A percentile compares a stretch with the other conserved stretches of the same genome.
Conservation (phyloP, 2,329 filamentous ascomycete species). For the Pleoardoris graminearum region DNA sequence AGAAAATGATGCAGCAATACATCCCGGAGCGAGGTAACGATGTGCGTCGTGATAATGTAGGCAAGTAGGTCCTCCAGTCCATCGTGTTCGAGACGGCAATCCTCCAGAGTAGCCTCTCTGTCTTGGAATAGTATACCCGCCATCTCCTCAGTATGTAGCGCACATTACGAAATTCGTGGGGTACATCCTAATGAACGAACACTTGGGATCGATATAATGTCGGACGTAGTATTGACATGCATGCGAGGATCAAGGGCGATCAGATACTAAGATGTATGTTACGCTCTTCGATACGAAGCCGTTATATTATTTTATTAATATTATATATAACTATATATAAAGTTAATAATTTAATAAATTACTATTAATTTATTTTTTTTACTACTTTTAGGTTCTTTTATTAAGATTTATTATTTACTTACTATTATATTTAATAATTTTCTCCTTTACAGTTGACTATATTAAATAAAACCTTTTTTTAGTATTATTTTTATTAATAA, state of each 20-base stretch:
- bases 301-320: too few species aligned
- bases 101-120: constrained; percentile 29
- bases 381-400: too few species aligned
- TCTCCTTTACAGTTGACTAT: too few species aligned
- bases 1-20: background rate
- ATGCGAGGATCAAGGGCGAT: constrained; percentile 30
- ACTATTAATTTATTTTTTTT: too few species aligned
- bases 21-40: background rate
- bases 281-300: too few species aligned
- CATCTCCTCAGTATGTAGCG: constrained; percentile 25
- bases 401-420: too few species aligned
- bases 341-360: too few species aligned
- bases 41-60: too few species aligned
- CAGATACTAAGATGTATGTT: constrained; percentile 33
- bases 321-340: too few species aligned
- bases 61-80: constrained; percentile 24
- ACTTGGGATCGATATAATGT: constrained; percentile 34
- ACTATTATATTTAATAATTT: too few species aligned
- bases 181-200: constrained; percentile 33
- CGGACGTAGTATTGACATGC: constrained; percentile 39
- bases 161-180: constrained; percentile 35
- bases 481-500: too few species aligned
- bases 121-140: constrained; percentile 19
- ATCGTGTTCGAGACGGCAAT: constrained; percentile 18
- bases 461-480: too few species aligned